phyloP scores from a whole-genome alignment of 1,284 basidiomycete genomes.

The Fomitopsis palustris region DNA sequence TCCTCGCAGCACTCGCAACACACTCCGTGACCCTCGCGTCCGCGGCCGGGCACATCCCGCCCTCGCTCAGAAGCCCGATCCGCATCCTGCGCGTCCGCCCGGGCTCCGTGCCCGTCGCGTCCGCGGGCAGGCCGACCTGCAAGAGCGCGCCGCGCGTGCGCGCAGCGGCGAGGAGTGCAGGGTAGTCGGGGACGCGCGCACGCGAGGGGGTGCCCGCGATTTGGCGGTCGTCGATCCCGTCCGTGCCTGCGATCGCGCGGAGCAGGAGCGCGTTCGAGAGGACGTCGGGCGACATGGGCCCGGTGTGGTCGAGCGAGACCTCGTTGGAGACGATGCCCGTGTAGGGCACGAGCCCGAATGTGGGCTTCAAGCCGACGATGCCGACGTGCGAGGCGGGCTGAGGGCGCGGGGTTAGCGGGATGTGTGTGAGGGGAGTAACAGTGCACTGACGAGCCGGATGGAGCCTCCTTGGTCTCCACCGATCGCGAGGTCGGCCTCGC shows the following conservation, averaged over 20 bases:
- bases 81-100: conserved; percentile 24
- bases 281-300: conserved; percentile 37
- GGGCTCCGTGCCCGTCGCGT: conserved; percentile 18
- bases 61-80: conserved; percentile 41
- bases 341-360: conserved; percentile 47
- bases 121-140: conserved; percentile 20
- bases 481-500: conserved; percentile 42
- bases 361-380: conserved; percentile 47
- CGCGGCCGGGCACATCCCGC: conserved; percentile 31
- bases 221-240: conserved; percentile 45
- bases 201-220: conserved; percentile 38
- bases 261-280: conserved; percentile 42
- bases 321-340: conserved; percentile 42
- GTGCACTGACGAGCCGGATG: conserved; percentile 32
- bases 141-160: conserved; percentile 13
- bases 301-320: conserved; percentile 37
- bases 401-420: neutral
- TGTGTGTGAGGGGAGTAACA: neutral
- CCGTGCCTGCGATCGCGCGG: conserved; percentile 43
- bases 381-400: conserved; percentile 41
- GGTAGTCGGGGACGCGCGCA: conserved; percentile 35
- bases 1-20: conserved; percentile 30
- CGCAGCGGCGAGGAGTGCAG: conserved; percentile 22
- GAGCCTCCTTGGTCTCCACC: conserved; percentile 47
- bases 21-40: conserved; percentile 32